Base-by-base conservation (phyloP, 176 grass and related monocot species). In the Pharus latifolius region DNA sequence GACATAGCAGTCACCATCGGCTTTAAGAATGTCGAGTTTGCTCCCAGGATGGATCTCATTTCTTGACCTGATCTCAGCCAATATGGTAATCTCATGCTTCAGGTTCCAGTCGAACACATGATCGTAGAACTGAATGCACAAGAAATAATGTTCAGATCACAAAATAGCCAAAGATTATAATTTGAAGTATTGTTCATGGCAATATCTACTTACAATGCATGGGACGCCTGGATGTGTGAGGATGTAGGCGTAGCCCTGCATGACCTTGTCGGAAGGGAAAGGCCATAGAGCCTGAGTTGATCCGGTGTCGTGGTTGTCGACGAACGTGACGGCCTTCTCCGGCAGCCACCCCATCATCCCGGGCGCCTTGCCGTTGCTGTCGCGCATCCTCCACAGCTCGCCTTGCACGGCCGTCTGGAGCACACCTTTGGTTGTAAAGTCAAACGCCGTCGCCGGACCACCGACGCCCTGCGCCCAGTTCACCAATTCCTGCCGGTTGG, bases 371-470 rank as follows among this genome's bases (percentile, higher is more conserved):
- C 72, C 80, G 19, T 69, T 62, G 12, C 27, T 33, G 24, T 87
- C 84, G 0, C 73, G 67, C 67, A 87, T 44, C 52, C 73, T 24
- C 66, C 73, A 78, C 38, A 87, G 67, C 52, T 81, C 79, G 4
- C 78, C 78, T 48, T 87, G 62, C 24, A 82, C 74, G 0, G 84
- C 79, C 0, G 34, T 48, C 31, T 87, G 72, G 2, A 87, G 67
- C 5, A 87, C 17, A 0, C 74, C 78, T 66, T 87, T 87, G 4
- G 84, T 87, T 15, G 84, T 82, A 63, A 87, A 87, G 38, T 87
- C 78, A 38, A 87, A 87, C 20, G 84, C 44, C 13, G 78, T 68
- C 5, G 67, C 78, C 0, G 73, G 73, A 7, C 59, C 67, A 25
- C 73, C 43, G 0, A 82, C 78, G 5, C 17, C 24, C 4, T 61